Percentiles rank a stretch among this genome's conserved stretches.
phyloP scores from a whole-genome alignment of 805 yeast species.

The Candida boidinii region DNA sequence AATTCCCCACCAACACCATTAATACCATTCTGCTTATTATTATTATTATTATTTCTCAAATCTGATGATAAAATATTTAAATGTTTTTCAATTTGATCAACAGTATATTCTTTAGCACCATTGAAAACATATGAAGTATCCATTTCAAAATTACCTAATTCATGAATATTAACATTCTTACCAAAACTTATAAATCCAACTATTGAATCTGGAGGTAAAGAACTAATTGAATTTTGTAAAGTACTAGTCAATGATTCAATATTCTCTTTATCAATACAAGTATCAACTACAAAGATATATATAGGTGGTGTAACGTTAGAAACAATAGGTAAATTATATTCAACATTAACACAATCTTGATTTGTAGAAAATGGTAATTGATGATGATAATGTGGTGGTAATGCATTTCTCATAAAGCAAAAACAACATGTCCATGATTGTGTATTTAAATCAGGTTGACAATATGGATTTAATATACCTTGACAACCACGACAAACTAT shows the following conservation, averaged over 20 bases:
- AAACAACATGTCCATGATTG: slow-evolving; percentile 48
- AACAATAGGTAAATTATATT: slow-evolving; percentile 29
- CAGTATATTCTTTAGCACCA: slow-evolving; percentile 43
- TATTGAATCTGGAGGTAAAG: slow-evolving; percentile 43
- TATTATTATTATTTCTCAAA: slow-evolving; percentile 10
- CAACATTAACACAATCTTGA: slow-evolving; percentile 39
- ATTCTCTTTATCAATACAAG: slow-evolving; percentile 45
- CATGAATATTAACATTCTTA: slow-evolving; percentile 50
- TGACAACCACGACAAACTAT: slow-evolving; percentile 47
- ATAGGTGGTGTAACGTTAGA: slow-evolving; percentile 27
- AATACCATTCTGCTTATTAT: slow-evolving; percentile 2
- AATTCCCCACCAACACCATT: too few species aligned
- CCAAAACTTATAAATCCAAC: slow-evolving; percentile 56
- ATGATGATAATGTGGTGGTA: slow-evolving; percentile 17
- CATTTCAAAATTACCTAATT: slow-evolving; percentile 30
- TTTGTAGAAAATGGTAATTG: slow-evolving; percentile 28
- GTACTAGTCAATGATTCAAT: slow-evolving; percentile 43
- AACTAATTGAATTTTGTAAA: slow-evolving; percentile 30
- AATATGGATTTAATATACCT: slow-evolving; percentile 46
- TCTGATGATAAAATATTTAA: slow-evolving; percentile 36
- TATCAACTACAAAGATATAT: slow-evolving; percentile 49
- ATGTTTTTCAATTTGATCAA: slow-evolving; percentile 35
- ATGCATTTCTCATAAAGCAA: slow-evolving; percentile 39
- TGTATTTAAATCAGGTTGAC: slow-evolving; percentile 23
- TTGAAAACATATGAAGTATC: slow-evolving; percentile 38